Evolutionary conservation across 352 stramenopile genomes (phyloP).

Genomic region (Pythium rhizo-oryzae): DNA sequence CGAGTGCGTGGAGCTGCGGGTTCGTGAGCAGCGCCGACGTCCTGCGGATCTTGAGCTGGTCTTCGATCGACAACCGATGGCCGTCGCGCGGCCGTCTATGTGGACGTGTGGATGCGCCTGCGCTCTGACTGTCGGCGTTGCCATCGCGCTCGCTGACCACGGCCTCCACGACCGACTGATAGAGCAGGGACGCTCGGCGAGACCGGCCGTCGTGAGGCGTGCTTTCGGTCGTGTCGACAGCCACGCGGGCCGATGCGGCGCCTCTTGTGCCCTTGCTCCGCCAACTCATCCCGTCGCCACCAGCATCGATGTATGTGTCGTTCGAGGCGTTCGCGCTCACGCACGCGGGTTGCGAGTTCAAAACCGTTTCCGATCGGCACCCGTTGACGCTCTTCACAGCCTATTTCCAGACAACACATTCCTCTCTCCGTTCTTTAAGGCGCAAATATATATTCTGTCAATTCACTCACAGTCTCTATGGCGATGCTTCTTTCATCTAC

Average conservation of each 20-base stretch:
- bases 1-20: slow-evolving; percentile 35
- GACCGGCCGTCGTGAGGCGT: not conserved
- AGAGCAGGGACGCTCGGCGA: slow-evolving; percentile 7
- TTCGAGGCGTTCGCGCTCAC: not conserved
- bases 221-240: slow-evolving; percentile 9
- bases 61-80: slow-evolving; percentile 38
- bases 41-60: slow-evolving; percentile 45
- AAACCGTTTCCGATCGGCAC: slow-evolving; percentile 9
- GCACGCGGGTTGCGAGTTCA: not conserved
- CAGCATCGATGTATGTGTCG: not conserved
- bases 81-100: not conserved
- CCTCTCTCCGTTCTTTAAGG: not conserved
- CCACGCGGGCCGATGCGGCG: slow-evolving; percentile 8
- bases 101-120: not conserved
- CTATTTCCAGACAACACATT: slow-evolving; percentile 15
- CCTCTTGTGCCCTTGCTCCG: not conserved
- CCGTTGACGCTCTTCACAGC: not conserved
- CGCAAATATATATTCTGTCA: slow-evolving; percentile 19
- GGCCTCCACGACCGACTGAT: slow-evolving; percentile 21
- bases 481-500: not conserved
- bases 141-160: slow-evolving; percentile 11
- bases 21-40: slow-evolving; percentile 58
- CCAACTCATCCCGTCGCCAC: not conserved
- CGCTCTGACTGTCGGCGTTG: not conserved
- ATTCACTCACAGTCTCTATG: slow-evolving; percentile 7